Conservation (phyloP, 306 rosid genomes). For the Mimosa bimucronata region DNA sequence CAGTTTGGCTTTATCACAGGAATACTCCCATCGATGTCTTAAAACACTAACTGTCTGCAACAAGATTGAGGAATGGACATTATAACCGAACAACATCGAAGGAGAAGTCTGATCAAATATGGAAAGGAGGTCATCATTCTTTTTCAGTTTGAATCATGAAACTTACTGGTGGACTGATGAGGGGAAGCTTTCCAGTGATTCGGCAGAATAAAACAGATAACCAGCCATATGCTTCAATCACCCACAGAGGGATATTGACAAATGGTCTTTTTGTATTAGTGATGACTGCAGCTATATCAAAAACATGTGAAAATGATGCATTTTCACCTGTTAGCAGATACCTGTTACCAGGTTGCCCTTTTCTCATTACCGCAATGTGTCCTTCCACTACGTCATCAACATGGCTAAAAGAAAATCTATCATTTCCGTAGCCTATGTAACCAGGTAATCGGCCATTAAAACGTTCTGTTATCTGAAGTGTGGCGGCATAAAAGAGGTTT, state of each 20-base stretch:
- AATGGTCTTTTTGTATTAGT: constrained; percentile 66
- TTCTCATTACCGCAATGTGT: constrained; percentile 72
- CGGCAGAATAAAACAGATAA: constrained; percentile 58
- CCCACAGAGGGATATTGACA: constrained; percentile 69
- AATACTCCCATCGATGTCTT: constrained; percentile 81
- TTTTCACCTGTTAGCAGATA: constrained; percentile 89
- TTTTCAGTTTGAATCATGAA: constrained; percentile 27
- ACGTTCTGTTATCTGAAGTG: constrained; percentile 69
- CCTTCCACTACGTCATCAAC: constrained; percentile 89
- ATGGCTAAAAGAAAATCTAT: constrained; percentile 76
- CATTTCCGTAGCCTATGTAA: constrained; percentile 73
- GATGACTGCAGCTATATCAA: constrained; percentile 71
- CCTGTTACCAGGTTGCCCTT: constrained; percentile 70
- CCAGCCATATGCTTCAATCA: constrained; percentile 79
- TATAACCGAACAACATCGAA: constrained; percentile 10
- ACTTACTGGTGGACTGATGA: constrained; percentile 90
- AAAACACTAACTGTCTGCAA: constrained; percentile 71
- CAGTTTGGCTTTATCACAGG: constrained; percentile 47
- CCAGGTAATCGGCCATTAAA: constrained; percentile 88
- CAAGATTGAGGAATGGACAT: constrained; percentile 35
- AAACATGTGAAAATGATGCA: constrained; percentile 74
- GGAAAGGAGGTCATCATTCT: not conserved
- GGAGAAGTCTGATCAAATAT: constrained; percentile 4
- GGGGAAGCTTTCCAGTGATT: constrained; percentile 73
- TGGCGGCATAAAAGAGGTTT: constrained; percentile 21